phyloP scores from a whole-genome alignment of 2,329 filamentous ascomycete genomes.

The Diatrype stigma region DNA sequence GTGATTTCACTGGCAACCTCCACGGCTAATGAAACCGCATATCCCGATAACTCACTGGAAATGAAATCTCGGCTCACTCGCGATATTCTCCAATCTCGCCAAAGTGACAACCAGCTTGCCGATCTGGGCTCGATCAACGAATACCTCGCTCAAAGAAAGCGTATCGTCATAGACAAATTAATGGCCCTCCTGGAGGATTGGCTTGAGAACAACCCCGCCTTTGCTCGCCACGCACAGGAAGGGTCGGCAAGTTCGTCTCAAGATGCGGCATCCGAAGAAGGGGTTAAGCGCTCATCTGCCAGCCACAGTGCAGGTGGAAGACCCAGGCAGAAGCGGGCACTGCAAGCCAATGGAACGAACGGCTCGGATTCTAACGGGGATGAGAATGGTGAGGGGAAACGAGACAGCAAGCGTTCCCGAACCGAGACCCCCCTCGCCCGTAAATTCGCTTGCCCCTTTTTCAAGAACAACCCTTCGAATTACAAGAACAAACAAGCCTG shows the following conservation, averaged over 20 bases:
- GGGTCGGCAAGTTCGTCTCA: neutral
- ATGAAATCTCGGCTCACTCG: slow-evolving; percentile 3
- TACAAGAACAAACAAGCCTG: slow-evolving; percentile 2
- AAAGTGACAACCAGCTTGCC: slow-evolving; percentile 2
- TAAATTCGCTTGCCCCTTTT: slow-evolving; percentile 5
- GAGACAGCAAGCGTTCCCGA: slow-evolving; percentile 1
- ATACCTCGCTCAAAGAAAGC: slow-evolving; percentile 3
- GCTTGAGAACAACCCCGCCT: slow-evolving; percentile 1
- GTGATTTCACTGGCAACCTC: slow-evolving; percentile 1
- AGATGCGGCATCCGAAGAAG: neutral
- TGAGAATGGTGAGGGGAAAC: neutral
- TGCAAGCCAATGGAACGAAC: slow-evolving; percentile 1
- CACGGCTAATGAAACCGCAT: slow-evolving; percentile 1
- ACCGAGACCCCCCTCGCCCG: neutral
- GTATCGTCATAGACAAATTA: slow-evolving; percentile 4
- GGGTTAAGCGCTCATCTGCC: neutral
- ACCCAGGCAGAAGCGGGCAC: slow-evolving; percentile 2
- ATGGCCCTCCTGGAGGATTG: slow-evolving; percentile 6
- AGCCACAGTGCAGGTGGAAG: neutral
- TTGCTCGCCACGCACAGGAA: neutral
- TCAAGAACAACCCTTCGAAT: slow-evolving; percentile 3
- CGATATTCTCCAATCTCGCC: slow-evolving; percentile 2
- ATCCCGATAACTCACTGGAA: slow-evolving; percentile 1
- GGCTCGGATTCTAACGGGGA: slow-evolving; percentile 1
- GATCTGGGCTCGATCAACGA: slow-evolving; percentile 5